These are phyloP conservation scores for Xylaria sp. DNA, from an alignment of 2,329 filamentous ascomycete genomes.

Conservation along the genomic window DNA sequence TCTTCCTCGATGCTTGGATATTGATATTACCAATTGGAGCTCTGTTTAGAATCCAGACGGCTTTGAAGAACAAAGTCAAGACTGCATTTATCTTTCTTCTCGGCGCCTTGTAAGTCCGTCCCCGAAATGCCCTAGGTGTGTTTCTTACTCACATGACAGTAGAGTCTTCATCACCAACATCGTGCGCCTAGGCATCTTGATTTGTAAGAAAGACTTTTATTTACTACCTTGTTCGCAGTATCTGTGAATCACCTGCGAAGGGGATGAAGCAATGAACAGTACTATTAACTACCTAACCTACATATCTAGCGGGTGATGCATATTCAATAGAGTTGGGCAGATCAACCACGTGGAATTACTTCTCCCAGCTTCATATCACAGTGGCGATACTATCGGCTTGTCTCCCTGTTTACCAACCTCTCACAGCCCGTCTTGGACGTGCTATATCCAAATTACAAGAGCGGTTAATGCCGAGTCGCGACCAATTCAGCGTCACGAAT, in stretches of 20 bases:
- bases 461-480: not conserved
- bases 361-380: not conserved
- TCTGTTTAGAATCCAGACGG: not conserved
- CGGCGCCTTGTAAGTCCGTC: not conserved
- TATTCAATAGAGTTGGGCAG: too few relatives aligned
- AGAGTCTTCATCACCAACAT: not conserved
- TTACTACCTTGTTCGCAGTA: too few relatives aligned
- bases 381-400: not conserved
- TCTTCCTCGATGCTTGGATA: not conserved
- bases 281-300: too few relatives aligned
- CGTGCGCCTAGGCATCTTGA: too few relatives aligned
- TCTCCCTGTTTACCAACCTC: not conserved
- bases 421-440: not conserved
- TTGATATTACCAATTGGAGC: not conserved
- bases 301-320: too few relatives aligned
- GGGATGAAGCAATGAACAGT: too few relatives aligned
- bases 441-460: not conserved
- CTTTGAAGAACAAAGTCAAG: not conserved
- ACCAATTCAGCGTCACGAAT: not conserved
- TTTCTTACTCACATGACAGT: not conserved
- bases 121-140: not conserved
- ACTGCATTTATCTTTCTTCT: not conserved
- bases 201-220: too few relatives aligned
- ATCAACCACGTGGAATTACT: not conserved
- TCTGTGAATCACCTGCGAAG: too few relatives aligned